Evolutionary conservation across 2,329 filamentous ascomycete genomes (phyloP).

Genomic region (Phaeosphaeriaceae sp.): DNA sequence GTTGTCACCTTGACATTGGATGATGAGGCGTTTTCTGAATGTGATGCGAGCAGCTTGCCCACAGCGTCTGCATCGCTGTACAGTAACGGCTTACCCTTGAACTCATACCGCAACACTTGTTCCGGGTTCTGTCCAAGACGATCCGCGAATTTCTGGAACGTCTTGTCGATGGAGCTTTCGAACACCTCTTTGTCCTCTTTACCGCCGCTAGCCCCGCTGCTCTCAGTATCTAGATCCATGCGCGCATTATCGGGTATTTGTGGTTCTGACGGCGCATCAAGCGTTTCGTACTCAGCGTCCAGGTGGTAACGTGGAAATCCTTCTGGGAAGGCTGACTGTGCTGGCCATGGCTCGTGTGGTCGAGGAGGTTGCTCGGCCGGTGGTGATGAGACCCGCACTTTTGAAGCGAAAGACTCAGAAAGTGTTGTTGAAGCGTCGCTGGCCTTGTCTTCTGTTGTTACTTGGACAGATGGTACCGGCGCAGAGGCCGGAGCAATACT

Average conservation of each 20-base stretch:
- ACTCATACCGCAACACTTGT: conserved; percentile 60
- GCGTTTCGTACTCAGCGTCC: conserved; percentile 90
- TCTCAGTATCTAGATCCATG: conserved; percentile 48
- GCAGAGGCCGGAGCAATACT: conserved; percentile 36
- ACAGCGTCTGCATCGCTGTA: conserved; percentile 81
- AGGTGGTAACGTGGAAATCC: conserved; percentile 79
- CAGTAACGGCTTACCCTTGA: conserved; percentile 64
- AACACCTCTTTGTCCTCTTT: conserved; percentile 57
- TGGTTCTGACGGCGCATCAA: conserved; percentile 65
- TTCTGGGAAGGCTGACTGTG: conserved; percentile 66
- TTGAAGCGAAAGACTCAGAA: conserved; percentile 77
- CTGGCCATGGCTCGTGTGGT: conserved; percentile 77
- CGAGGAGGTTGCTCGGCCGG: conserved; percentile 42
- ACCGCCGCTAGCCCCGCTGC: conserved; percentile 35
- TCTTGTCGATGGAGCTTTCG: conserved; percentile 57
- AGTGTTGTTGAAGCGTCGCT: conserved; percentile 59
- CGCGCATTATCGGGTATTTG: conserved; percentile 57
- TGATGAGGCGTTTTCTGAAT: conserved; percentile 34
- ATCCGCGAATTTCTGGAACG: conserved; percentile 61
- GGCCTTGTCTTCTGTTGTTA: conserved; percentile 22
- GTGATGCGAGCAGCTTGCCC: conserved; percentile 65
- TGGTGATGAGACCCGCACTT: conserved; percentile 62
- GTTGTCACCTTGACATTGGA: conserved; percentile 40
- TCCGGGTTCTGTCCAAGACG: conserved; percentile 58
- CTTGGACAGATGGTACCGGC: conserved; percentile 51